A percentile compares a stretch with the other conserved stretches of the same genome.
Evolutionary conservation across 371 early-diverging fungal species (phyloP).

Genomic region (Mortierella sp.): DNA sequence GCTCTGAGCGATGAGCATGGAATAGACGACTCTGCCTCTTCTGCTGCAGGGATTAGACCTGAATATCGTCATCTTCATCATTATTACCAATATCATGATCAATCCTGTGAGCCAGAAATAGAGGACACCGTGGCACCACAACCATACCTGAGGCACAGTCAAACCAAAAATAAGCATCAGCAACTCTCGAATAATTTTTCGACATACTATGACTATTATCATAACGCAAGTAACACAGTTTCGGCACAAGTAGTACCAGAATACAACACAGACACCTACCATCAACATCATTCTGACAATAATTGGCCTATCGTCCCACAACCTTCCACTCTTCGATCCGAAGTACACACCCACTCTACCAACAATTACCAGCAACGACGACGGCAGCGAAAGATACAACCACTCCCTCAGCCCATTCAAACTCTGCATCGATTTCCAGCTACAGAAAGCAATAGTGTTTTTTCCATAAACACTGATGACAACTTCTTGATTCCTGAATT

Average conservation of each 20-base stretch:
- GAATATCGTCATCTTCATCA: neutral
- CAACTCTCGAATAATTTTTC: neutral
- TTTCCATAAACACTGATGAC: neutral
- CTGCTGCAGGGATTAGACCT: neutral
- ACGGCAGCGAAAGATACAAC: neutral
- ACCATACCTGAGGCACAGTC: neutral
- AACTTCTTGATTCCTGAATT: neutral
- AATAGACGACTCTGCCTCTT: neutral
- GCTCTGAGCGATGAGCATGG: neutral
- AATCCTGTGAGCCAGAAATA: neutral
- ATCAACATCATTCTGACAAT: neutral
- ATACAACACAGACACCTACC: neutral
- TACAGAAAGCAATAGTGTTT: too few species aligned
- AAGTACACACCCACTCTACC: neutral
- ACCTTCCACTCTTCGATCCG: neutral
- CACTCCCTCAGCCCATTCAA: neutral
- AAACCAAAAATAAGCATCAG: neutral
- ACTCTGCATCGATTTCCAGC: neutral
- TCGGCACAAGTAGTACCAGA: neutral
- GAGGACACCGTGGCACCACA: neutral
- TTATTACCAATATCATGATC: neutral
- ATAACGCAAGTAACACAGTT: neutral
- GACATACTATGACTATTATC: neutral
- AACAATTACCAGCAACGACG: neutral
- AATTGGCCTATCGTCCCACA: neutral